phyloP scores from a whole-genome alignment of 805 yeast species.

The Schwanniomyces polymorphus region DNA sequence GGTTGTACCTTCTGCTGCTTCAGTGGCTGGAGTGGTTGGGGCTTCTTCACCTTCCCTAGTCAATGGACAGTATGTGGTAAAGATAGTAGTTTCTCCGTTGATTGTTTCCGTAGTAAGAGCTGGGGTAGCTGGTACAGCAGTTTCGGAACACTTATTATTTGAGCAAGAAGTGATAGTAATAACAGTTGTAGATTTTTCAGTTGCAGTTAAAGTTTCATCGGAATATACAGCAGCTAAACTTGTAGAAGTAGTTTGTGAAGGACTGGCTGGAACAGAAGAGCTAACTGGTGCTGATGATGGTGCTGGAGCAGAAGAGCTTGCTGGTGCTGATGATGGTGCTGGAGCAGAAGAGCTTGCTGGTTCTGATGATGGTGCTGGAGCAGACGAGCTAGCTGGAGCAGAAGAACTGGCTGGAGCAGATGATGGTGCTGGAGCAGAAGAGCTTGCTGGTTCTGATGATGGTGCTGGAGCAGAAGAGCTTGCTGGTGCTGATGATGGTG shows the following conservation, averaged over 20 bases:
- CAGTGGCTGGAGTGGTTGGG: too few species aligned
- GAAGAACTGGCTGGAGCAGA: conserved; percentile 12
- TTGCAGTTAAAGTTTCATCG: conserved; percentile 16
- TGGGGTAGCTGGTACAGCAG: conserved; percentile 29
- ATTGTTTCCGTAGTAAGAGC: conserved; percentile 23
- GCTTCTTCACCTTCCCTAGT: conserved; percentile 26
- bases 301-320: too few species aligned
- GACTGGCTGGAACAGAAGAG: too few species aligned
- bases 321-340: too few species aligned
- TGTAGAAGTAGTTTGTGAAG: conserved; percentile 11
- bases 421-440: conserved; percentile 13
- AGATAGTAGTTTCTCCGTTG: conserved; percentile 10
- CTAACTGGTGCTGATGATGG: too few species aligned
- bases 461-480: too few species aligned
- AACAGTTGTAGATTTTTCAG: conserved; percentile 21
- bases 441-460: too few species aligned
- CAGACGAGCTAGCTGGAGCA: not conserved
- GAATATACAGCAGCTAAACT: conserved; percentile 24
- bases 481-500: too few species aligned
- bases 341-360: conserved; percentile 13
- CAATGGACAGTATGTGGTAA: conserved; percentile 24
- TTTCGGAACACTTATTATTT: conserved; percentile 27
- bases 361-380: conserved; percentile 5
- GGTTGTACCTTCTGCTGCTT: conserved; percentile 17
- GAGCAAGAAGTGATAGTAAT: conserved; percentile 38